A percentile compares a stretch with the other conserved stretches of the same genome.
phyloP scores from a whole-genome alignment of 2,329 filamentous ascomycete species.

The Penicillium concentricum region DNA sequence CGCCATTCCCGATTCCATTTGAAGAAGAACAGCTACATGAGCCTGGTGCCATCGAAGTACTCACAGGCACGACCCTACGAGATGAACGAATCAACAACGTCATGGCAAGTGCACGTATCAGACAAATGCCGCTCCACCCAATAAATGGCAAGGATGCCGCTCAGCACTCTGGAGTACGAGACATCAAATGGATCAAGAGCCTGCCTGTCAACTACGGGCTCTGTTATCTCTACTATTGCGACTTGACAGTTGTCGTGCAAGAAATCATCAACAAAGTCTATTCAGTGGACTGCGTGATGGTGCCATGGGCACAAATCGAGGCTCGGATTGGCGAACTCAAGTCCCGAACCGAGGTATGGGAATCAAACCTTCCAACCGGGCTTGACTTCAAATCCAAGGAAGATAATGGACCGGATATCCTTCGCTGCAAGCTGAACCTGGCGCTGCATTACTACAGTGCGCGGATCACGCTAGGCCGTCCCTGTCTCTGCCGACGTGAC shows the following conservation, averaged over 20 bases:
- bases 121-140: constrained; percentile 34
- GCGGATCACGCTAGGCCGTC: constrained; percentile 45
- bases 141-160: constrained; percentile 26
- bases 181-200: constrained; percentile 37
- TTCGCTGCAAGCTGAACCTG: constrained; percentile 41
- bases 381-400: constrained; percentile 40
- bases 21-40: constrained; percentile 41
- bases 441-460: constrained; percentile 47
- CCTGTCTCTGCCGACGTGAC: constrained; percentile 48
- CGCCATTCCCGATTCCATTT: constrained; percentile 43
- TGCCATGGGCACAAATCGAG: constrained; percentile 44
- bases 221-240: constrained; percentile 41
- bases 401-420: constrained; percentile 32
- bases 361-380: constrained; percentile 33
- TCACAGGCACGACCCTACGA: constrained; percentile 32
- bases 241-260: constrained; percentile 41
- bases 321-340: constrained; percentile 40
- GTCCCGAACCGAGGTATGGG: constrained; percentile 41
- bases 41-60: constrained; percentile 32
- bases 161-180: constrained; percentile 23
- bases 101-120: constrained; percentile 32
- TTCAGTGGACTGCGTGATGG: constrained; percentile 39
- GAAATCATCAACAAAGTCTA: constrained; percentile 45
- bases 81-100: constrained; percentile 33
- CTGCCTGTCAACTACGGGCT: constrained; percentile 36